Base-by-base conservation (phyloP, 441 rosid genomes). In the Syzygium syzygioides region DNA sequence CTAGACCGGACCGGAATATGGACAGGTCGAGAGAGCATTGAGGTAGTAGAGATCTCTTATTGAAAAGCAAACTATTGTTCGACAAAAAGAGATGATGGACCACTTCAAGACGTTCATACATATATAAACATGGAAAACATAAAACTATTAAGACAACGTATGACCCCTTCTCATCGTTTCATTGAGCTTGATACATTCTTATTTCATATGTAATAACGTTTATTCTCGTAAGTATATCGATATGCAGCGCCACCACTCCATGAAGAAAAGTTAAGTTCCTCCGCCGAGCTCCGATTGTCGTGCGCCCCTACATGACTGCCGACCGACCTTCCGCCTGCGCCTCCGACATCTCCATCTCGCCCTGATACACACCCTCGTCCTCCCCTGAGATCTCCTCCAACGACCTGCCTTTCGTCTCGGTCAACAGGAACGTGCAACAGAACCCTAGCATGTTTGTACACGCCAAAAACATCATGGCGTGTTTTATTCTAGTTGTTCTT, bases 311-410 rank as follows among this genome's bases (percentile, higher is more conserved):
- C 14, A 37, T 76, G 83, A 41, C 52, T 23, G 12, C 83, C 10
- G 83, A 76, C 17, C 52, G 52, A 26, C 52, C n/a, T 23, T 76
- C 83, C n/a, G 9, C 23, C n/a, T 6, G 3, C 10, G 17, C 83
- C 83, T 76, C 83, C n/a, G 83, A 41, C 52, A 6, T 76, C 83
- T 76, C 80, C 83, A 41, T 76, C n/a, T 76, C 83, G 26, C 5
- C 50, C 7, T 71, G 9, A 25, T 3, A 50, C 50, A 37, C 4
- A 19, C 32, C 64, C 26, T 59, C 66, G 30, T 85, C 87, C 59
- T 85, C 64, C 87, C 86, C 87, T 15, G 87, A 85, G 59, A 85
- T 85, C 87, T 85, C 87, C 87, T 85, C 64, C 87, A 85, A 45
- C 48, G 87, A 85, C 62, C 62, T 85, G 4, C 87, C 87, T 59